These are phyloP conservation scores for Trichoderma aggressivum DNA, from an alignment of 2,329 filamentous ascomycete genomes.

Conservation along the genomic window DNA sequence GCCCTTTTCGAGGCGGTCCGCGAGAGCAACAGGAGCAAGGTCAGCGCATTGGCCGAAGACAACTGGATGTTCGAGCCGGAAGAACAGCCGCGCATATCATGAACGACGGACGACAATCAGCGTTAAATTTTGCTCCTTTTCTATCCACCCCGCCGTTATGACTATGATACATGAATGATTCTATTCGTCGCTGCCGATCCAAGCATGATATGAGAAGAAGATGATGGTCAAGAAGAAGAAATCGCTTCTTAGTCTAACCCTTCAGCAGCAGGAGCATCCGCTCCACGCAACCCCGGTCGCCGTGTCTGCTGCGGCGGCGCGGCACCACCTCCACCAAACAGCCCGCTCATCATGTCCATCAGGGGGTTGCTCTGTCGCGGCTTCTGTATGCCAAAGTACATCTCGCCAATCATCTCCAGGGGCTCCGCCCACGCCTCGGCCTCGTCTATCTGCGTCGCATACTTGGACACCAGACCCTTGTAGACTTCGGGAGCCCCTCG, in stretches of 20 bases:
- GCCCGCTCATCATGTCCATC: slow-evolving; percentile 96
- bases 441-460: slow-evolving; percentile 74
- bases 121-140: slow-evolving; percentile 2
- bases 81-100: slow-evolving; percentile 42
- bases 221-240: not conserved
- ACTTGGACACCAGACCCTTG: slow-evolving; percentile 77
- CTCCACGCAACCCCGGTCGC: slow-evolving; percentile 38
- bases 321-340: slow-evolving; percentile 74
- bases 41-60: slow-evolving; percentile 72
- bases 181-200: not conserved
- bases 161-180: slow-evolving; percentile 27
- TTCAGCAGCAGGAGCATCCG: slow-evolving; percentile 51
- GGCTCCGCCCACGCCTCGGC: slow-evolving; percentile 74
- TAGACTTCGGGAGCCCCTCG: slow-evolving; percentile 75
- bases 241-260: slow-evolving; percentile 51
- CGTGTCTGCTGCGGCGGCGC: slow-evolving; percentile 39
- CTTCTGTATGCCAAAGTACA: slow-evolving; percentile 92
- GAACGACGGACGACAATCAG: not conserved
- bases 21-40: slow-evolving; percentile 68
- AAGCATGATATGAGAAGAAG: not conserved
- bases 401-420: slow-evolving; percentile 83
- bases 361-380: slow-evolving; percentile 88
- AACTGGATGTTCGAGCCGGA: slow-evolving; percentile 88
- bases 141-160: slow-evolving; percentile 20
- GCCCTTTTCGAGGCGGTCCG: slow-evolving; percentile 69